Conservation (phyloP, 805 yeast genomes). For the Saccharomycopsis vini region DNA sequence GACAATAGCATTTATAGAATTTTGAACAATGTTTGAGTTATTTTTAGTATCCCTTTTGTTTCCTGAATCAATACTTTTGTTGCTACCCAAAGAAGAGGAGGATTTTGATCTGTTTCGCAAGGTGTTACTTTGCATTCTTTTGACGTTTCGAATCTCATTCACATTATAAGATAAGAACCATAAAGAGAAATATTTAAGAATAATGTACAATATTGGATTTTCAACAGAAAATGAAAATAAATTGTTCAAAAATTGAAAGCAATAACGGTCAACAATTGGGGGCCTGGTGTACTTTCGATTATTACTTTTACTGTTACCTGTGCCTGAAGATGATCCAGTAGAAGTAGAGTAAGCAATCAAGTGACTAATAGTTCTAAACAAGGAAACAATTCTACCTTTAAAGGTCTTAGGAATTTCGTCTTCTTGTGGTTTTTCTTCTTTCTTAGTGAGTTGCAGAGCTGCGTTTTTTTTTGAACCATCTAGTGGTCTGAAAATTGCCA, state of each 20-base stretch:
- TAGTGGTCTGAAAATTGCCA: not conserved
- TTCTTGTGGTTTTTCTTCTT: not conserved
- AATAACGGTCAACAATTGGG: slow-evolving; percentile 17
- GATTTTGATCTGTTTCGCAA: slow-evolving; percentile 2
- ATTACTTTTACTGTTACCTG: not conserved
- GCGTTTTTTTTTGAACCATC: not conserved
- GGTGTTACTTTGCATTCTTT: not conserved
- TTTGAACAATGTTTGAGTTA: slow-evolving; percentile 7
- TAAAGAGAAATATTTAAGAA: slow-evolving; percentile 22
- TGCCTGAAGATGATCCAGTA: slow-evolving; percentile 4
- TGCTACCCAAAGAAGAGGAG: not conserved
- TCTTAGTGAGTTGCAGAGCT: not conserved
- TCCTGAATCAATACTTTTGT: not conserved
- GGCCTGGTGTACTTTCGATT: not conserved
- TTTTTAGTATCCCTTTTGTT: not conserved
- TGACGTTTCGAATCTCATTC: slow-evolving; percentile 10
- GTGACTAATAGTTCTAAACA: slow-evolving; percentile 14
- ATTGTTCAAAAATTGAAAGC: slow-evolving; percentile 23
- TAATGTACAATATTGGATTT: slow-evolving; percentile 28
- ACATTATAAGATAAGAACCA: slow-evolving; percentile 17
- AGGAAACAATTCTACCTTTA: slow-evolving; percentile 13
- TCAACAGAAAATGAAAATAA: slow-evolving; percentile 21
- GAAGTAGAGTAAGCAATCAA: slow-evolving; percentile 18
- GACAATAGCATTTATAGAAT: slow-evolving; percentile 11
- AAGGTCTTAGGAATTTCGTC: slow-evolving; percentile 12